Percentiles rank a stretch among this genome's conserved stretches.
phyloP scores from a whole-genome alignment of 768 basidiomycete genomes.

The Termitomyces sp. region DNA sequence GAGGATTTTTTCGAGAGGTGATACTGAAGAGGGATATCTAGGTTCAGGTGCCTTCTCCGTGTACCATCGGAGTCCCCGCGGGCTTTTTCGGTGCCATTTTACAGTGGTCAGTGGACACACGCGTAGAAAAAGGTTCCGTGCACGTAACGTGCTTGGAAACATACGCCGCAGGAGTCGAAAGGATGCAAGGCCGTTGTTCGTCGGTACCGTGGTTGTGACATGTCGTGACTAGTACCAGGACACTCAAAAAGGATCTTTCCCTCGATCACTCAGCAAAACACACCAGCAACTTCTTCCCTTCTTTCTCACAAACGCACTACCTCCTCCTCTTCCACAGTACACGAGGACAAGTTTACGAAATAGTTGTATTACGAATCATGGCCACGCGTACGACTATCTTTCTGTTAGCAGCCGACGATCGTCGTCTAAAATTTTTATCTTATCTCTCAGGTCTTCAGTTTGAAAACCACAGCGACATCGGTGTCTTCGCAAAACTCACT shows the following conservation, averaged over 20 bases:
- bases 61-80: constrained; percentile 8
- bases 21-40: constrained; percentile 20
- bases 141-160: constrained; percentile 6
- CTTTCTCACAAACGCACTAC: constrained; percentile 11
- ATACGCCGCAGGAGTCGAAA: constrained; percentile 1
- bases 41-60: constrained; percentile 8
- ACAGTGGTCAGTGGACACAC: background rate
- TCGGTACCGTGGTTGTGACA: constrained; percentile 19
- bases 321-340: constrained; percentile 2
- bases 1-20: constrained; percentile 62
- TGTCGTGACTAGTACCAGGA: constrained; percentile 20
- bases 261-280: constrained; percentile 1
- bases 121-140: constrained; percentile 6
- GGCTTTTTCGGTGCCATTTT: background rate
- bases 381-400: constrained; percentile 41
- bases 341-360: background rate
- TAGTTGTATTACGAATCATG: constrained; percentile 28
- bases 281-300: constrained; percentile 13
- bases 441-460: constrained; percentile 75
- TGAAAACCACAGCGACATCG: constrained; percentile 93
- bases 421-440: constrained; percentile 15
- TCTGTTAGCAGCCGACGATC: constrained; percentile 1
- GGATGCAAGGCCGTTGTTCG: background rate
- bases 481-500: constrained; percentile 96
- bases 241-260: constrained; percentile 4